Evolutionary conservation across 1,284 basidiomycete species (phyloP), one percentile per base, ranked within the genome.

Genomic region (Omphalotus olearius): DNA sequence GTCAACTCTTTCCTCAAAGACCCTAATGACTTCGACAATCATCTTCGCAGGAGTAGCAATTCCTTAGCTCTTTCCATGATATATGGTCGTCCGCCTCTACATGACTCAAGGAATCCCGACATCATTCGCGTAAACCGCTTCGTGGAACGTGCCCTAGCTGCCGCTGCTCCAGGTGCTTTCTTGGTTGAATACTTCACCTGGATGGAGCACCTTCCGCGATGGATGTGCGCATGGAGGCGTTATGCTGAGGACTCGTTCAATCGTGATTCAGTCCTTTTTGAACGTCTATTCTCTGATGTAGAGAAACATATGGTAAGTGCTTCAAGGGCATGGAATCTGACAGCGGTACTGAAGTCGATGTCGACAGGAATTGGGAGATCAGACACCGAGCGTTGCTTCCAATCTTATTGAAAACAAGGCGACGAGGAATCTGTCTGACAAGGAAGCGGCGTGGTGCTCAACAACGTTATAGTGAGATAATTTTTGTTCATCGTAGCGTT

Each of bases 181-280:
- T 45, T 54, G 26, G 59, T 60, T 7, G 55, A 57, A 30, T 53
- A 60, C 71, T 67, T 49, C 62, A 55, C 54, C 13, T 56, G 56
- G 56, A 50, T 57, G 51, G 47, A 51, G 45, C 33, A 56, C 18
- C 54, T 57, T 13, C 56, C 56, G 13, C 14, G 56, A 38, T 57
- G 51, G 56, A 58, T 58, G 54, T 53, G 50, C 18, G 28, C 41
- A 13, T 58, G 57, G 57, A 47, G 52, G 28, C 51, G 52, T 5
- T 53, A 56, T 39, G 57, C 55, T 7, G 57, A 58, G 47, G 49
- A 48, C 25, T 45, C 18, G 20, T 58, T 56, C 18, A 20, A 11
- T 11, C 13, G 28, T 20, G 51, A 58, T 26, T 52, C 52, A 6
- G 42, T 35, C 2, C 23, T 56, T 40, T 58, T 58, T 18, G 49